A percentile compares a stretch with the other conserved stretches of the same genome.
These are phyloP conservation scores for Carex cristatella DNA, from an alignment of 176 grass and related monocot genomes.

Conservation along the genomic window DNA sequence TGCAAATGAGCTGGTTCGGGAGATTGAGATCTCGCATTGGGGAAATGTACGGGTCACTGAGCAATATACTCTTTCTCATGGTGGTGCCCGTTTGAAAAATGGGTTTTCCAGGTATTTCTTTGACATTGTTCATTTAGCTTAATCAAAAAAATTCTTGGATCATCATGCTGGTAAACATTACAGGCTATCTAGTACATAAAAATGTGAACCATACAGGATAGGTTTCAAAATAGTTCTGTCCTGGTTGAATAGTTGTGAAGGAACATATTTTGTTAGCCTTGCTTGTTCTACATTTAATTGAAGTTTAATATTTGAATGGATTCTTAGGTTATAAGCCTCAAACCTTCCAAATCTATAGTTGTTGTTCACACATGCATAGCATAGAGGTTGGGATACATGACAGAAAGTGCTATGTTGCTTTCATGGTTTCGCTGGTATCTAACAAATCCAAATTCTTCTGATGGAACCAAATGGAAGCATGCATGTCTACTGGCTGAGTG, in stretches of 20 bases:
- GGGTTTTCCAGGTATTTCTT: constrained; percentile 83
- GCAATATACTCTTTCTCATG: constrained; percentile 81
- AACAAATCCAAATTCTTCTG: not conserved
- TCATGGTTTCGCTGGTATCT: not conserved
- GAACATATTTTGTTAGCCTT: not conserved
- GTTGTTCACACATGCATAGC: not conserved
- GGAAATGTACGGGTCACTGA: constrained; percentile 85
- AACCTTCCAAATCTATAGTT: not conserved
- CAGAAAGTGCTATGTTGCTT: not conserved
- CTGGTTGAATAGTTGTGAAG: not conserved
- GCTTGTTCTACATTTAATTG: not conserved
- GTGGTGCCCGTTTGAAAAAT: constrained; percentile 84
- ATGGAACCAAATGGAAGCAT: not conserved
- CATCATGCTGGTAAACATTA: not conserved
- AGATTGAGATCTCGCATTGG: constrained; percentile 98
- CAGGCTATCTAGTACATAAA: not conserved
- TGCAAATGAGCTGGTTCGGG: constrained; percentile 76
- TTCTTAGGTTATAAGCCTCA: not conserved
- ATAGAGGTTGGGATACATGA: not conserved
- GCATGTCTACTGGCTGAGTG: not conserved
- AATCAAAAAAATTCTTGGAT: not conserved
- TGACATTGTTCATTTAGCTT: not conserved
- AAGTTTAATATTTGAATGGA: not conserved
- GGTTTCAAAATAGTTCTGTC: not conserved
- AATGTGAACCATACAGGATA: not conserved